A percentile compares a stretch with the other conserved stretches of the same genome.
These are phyloP conservation scores for Puccinia horiana DNA, from an alignment of 1,284 basidiomycete genomes.

Conservation along the genomic window DNA sequence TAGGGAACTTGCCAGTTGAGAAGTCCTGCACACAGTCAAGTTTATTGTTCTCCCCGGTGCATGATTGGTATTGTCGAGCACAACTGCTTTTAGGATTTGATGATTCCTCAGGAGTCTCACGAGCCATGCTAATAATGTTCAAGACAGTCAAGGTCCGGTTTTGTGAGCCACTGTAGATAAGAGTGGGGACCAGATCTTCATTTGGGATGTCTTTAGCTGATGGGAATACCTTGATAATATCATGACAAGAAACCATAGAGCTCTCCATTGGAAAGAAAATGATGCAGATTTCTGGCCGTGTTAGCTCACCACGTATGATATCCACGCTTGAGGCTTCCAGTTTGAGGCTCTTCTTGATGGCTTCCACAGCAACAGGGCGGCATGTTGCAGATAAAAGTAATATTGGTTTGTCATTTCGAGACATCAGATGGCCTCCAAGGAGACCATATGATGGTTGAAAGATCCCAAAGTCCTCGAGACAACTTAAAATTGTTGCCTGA, in stretches of 20 bases:
- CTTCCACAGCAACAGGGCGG: slow-evolving; percentile 9
- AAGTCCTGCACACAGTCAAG: not conserved
- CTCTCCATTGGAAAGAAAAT: not conserved
- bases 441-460: slow-evolving; percentile 19
- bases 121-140: not conserved
- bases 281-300: slow-evolving; percentile 16
- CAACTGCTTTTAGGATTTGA: not conserved
- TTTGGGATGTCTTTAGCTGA: not conserved
- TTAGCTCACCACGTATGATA: not conserved
- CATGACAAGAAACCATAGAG: not conserved
- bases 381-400: slow-evolving; percentile 6
- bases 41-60: slow-evolving; percentile 12
- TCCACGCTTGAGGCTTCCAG: not conserved
- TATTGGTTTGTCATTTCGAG: not conserved
- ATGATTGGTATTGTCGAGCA: slow-evolving; percentile 9
- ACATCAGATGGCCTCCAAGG: not conserved
- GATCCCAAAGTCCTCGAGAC: not conserved
- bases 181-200: not conserved
- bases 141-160: slow-evolving; percentile 10
- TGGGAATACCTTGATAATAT: not conserved
- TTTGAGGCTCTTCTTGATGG: slow-evolving; percentile 6
- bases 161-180: slow-evolving; percentile 16
- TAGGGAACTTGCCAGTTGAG: not conserved
- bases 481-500: not conserved
- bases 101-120: not conserved